Evolutionary conservation across 73 alveolate species (phyloP).

Genomic region (Paramecium sexaurelia): DNA sequence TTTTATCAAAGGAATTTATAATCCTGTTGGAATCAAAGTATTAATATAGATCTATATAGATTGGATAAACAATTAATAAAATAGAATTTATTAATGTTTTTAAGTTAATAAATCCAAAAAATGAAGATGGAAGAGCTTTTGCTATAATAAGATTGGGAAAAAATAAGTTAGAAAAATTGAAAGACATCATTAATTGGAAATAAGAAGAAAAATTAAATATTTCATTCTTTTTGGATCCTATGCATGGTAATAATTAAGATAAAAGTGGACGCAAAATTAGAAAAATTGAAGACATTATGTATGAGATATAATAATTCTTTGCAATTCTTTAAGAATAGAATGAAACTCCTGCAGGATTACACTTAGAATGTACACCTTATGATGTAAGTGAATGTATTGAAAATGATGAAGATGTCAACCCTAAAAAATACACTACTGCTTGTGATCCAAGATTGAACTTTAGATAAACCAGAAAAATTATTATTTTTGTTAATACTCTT

Average conservation of each 20-base stretch:
- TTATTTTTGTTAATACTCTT: conserved; percentile 35
- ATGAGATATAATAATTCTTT: conserved; percentile 45
- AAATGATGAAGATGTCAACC: conserved; percentile 44
- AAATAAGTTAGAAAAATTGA: conserved; percentile 46
- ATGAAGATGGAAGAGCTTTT: conserved; percentile 65
- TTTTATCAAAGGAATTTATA: conserved; percentile 68
- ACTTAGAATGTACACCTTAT: conserved; percentile 66
- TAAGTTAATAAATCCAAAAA: conserved; percentile 68
- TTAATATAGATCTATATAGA: neutral
- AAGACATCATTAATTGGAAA: conserved; percentile 39
- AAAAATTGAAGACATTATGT: conserved; percentile 36
- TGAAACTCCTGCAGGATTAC: conserved; percentile 69
- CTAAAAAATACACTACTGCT: conserved; percentile 61
- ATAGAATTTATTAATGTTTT: conserved; percentile 11
- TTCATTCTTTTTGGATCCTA: conserved; percentile 70
- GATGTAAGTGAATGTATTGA: conserved; percentile 73
- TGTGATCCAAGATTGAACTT: conserved; percentile 75
- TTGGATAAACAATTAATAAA: conserved; percentile 65
- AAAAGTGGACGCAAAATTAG: conserved; percentile 46
- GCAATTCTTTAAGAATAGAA: conserved; percentile 34
- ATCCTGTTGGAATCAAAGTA: conserved; percentile 73
- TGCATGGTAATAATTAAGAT: conserved; percentile 74
- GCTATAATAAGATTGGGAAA: conserved; percentile 68
- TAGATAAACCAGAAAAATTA: neutral
- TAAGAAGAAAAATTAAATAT: conserved; percentile 64